Conservation (phyloP, 2,329 filamentous ascomycete genomes). For the Chrysoporthe cubensis region DNA sequence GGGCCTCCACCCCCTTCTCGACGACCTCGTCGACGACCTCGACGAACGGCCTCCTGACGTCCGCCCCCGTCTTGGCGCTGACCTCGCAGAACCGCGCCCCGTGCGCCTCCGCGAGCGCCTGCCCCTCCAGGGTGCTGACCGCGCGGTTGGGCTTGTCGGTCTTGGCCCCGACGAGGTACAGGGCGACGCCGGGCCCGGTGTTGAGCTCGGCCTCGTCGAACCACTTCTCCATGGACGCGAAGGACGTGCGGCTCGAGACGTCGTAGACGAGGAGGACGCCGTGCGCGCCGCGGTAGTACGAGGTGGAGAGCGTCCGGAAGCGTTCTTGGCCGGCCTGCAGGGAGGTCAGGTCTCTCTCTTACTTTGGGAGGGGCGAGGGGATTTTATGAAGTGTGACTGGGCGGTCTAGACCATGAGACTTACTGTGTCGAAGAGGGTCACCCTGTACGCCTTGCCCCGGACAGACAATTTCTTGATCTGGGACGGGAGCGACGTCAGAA, state of each 20-base stretch:
- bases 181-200: constrained; percentile 51
- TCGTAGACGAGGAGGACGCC: constrained; percentile 56
- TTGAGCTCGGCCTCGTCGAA: constrained; percentile 57
- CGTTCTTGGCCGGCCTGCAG: constrained; percentile 56
- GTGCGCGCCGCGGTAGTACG: constrained; percentile 55
- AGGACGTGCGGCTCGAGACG: constrained; percentile 52
- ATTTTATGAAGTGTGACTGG: background rate
- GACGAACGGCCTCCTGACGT: constrained; percentile 55
- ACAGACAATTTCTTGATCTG: constrained; percentile 58
- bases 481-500: constrained; percentile 10
- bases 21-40: constrained; percentile 56
- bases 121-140: constrained; percentile 52
- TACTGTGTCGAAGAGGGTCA: constrained; percentile 58
- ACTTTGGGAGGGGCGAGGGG: background rate
- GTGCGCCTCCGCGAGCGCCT: constrained; percentile 49
- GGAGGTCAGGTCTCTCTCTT: background rate
- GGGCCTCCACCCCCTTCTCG: constrained; percentile 45
- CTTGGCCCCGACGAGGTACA: constrained; percentile 58
- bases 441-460: constrained; percentile 53
- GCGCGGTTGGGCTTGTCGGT: constrained; percentile 52
- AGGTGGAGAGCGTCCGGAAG: constrained; percentile 54
- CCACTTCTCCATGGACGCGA: constrained; percentile 57
- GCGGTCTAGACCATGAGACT: constrained; percentile 27
- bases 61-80: constrained; percentile 57
- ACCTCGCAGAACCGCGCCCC: constrained; percentile 56